These are phyloP conservation scores for Atkinsonella hypoxylon DNA, from an alignment of 2,329 filamentous ascomycete genomes.

Conservation along the genomic window DNA sequence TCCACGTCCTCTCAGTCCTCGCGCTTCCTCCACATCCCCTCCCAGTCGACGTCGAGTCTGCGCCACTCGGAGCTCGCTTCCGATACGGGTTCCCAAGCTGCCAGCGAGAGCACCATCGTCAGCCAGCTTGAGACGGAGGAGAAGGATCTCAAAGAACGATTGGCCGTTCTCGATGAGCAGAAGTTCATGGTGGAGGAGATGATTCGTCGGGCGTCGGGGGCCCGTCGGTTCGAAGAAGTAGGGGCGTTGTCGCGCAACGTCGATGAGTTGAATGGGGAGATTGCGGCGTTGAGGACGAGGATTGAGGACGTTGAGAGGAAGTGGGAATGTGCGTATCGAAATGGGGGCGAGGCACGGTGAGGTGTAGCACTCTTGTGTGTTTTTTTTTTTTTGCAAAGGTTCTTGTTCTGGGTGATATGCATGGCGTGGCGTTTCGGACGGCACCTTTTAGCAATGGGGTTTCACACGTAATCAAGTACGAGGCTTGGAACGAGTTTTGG, in stretches of 20 bases:
- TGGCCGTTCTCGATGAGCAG: constrained; percentile 84
- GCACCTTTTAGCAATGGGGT: too few relatives aligned
- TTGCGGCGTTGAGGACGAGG: constrained; percentile 52
- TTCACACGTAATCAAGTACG: too few relatives aligned
- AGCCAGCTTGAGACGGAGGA: constrained; percentile 67
- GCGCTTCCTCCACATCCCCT: constrained; percentile 23
- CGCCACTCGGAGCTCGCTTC: constrained; percentile 36
- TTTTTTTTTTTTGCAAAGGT: neutral
- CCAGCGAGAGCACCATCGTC: constrained; percentile 42
- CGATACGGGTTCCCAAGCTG: constrained; percentile 31
- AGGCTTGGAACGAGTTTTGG: too few relatives aligned
- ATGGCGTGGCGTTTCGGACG: constrained; percentile 22
- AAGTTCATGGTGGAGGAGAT: constrained; percentile 80
- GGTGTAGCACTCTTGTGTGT: neutral
- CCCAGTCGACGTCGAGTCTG: constrained; percentile 24
- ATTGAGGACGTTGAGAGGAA: constrained; percentile 52
- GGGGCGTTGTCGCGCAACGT: constrained; percentile 66
- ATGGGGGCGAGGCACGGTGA: constrained; percentile 7
- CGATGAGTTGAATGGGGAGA: constrained; percentile 72
- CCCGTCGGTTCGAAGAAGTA: constrained; percentile 77
- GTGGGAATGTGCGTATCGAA: constrained; percentile 41
- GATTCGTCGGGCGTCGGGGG: constrained; percentile 64
- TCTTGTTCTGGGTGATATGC: constrained; percentile 9
- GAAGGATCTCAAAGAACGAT: constrained; percentile 63
- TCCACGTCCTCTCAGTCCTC: constrained; percentile 19